phyloP scores from a whole-genome alignment of 164 flowering plant genomes.

The Kalanchoe fedtschenkoi region DNA sequence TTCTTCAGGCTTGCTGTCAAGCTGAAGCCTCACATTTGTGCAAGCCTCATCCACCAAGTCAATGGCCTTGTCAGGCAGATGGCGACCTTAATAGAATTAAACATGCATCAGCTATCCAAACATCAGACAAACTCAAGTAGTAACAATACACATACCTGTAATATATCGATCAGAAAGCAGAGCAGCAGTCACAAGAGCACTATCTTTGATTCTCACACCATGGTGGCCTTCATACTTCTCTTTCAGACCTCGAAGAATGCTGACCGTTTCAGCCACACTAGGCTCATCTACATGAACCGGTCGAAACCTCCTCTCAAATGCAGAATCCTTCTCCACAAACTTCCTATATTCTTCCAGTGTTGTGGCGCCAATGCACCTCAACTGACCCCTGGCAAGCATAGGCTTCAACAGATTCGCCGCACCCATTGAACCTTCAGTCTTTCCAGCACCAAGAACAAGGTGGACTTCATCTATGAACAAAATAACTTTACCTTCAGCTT shows the following conservation, averaged over 20 bases:
- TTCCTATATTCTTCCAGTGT: slow-evolving; percentile 77
- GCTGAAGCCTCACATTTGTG: slow-evolving; percentile 89
- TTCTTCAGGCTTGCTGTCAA: slow-evolving; percentile 88
- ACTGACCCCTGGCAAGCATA: slow-evolving; percentile 76
- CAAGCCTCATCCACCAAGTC: slow-evolving; percentile 92
- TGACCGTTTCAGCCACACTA: slow-evolving; percentile 59
- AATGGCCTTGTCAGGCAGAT: slow-evolving; percentile 86
- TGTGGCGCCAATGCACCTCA: slow-evolving; percentile 77
- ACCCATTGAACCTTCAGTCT: slow-evolving; percentile 83
- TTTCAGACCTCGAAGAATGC: slow-evolving; percentile 69
- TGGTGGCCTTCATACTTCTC: slow-evolving; percentile 75
- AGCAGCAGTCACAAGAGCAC: slow-evolving; percentile 68
- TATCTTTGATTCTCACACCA: slow-evolving; percentile 74
- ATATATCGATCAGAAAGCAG: slow-evolving; percentile 66
- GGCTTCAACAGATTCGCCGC: slow-evolving; percentile 83
- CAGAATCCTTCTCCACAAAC: slow-evolving; percentile 87
- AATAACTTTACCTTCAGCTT: slow-evolving; percentile 72
- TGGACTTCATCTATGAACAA: slow-evolving; percentile 81
- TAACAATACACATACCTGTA: slow-evolving; percentile 65
- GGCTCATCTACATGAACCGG: slow-evolving; percentile 83
- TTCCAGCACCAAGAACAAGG: slow-evolving; percentile 74
- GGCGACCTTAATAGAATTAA: too few species aligned
- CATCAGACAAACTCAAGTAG: too few species aligned
- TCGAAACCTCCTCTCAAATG: slow-evolving; percentile 77
- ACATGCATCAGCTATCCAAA: too few species aligned